Evolutionary conservation across 2,329 filamentous ascomycete genomes (phyloP), one percentile per base, ranked within the genome.

Genomic region (Hypomyces perniciosus): DNA sequence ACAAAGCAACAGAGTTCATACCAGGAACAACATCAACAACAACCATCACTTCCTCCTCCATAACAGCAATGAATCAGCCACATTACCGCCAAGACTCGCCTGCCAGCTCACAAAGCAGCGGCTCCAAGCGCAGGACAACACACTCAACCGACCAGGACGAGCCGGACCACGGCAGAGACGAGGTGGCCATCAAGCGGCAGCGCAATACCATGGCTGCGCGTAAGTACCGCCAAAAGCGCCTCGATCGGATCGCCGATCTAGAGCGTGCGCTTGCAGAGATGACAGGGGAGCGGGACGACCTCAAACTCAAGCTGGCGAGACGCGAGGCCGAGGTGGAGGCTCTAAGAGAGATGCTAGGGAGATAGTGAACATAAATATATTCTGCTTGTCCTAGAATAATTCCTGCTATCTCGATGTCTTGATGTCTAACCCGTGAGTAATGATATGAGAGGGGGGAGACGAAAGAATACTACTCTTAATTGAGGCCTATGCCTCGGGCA

Each of bases 131-230:
- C 48, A 56, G 59, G 41, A 34, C 44, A 7, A 30, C 43, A 10
- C 43, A 41, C 13, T 51, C 46, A 35, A 30, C 30, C 28, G 30
- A 48, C 44, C 12, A 50, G 37, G 48, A 47, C 31, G 48, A 50
- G n/a, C 51, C 54, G 3, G 56, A 62, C 2, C 53, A 55, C 4
- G 56, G 58, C 30, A 62, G 59, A 5, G 59, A 59, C 13, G 58
- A 62, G 6, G 54, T 64, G 5, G 61, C 65, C 13, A 61, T 73
- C 61, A 86, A 86, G 65, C 81, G 85, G 29, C 78, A 80, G 54
- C 78, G 80, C 54, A 88, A 88, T 65, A 88, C 84, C 10, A 74
- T 86, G 54, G 84, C 85, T n/a, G 85, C 85, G 30, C 77, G 83
- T 54, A 83, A 84, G 54, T 88, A 86, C 62, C 80, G 85, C 28